phyloP scores from a whole-genome alignment of 2,329 filamentous ascomycete species.

The Ophiostoma himal-ulmi region DNA sequence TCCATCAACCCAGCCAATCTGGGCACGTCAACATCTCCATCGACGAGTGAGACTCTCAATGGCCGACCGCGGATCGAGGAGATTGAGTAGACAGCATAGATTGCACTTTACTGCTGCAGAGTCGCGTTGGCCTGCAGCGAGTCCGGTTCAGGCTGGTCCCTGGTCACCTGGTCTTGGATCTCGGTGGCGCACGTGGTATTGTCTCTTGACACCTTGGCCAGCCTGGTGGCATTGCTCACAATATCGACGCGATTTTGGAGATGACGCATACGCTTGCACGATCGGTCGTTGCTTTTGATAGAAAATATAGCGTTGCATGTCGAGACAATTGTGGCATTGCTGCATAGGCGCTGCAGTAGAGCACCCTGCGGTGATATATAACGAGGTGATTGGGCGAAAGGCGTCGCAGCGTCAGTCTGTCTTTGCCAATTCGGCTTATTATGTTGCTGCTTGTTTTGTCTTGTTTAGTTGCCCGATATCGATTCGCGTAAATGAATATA shows the following conservation, averaged over 20 bases:
- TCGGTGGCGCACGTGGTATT: background rate
- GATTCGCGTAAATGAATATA: background rate
- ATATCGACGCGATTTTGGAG: background rate
- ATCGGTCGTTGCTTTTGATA: background rate
- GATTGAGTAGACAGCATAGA: slow-evolving; percentile 22
- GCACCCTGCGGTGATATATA: background rate
- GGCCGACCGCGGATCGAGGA: slow-evolving; percentile 25
- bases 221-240: background rate
- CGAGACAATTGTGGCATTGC: background rate
- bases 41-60: background rate
- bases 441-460: background rate
- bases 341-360: background rate
- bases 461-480: background rate
- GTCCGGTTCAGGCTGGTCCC: background rate
- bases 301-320: background rate
- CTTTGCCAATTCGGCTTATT: background rate
- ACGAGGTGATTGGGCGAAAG: background rate
- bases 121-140: background rate
- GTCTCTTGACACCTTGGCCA: background rate
- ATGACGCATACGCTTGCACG: background rate
- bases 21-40: background rate
- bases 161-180: background rate
- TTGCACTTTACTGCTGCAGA: background rate
- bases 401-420: background rate
- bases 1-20: slow-evolving; percentile 22